Evolutionary conservation across 306 rosid genomes (phyloP), one percentile per base, ranked within the genome.

Genomic region (Cotoneaster glaucophyllus): DNA sequence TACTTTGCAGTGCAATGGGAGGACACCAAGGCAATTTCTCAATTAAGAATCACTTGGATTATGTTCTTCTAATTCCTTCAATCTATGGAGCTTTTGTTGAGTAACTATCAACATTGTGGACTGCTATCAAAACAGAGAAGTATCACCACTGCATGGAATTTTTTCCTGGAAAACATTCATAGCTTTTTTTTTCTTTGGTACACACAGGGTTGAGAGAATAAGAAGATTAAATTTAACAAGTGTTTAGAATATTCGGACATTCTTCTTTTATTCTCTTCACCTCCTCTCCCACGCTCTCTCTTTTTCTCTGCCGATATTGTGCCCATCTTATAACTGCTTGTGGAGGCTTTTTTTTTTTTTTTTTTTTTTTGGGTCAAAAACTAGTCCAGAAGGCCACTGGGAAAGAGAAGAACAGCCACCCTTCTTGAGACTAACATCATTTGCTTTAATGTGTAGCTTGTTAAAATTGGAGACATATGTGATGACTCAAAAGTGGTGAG

Each of bases 381-480:
- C 44, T 41, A 8, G 11, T 41, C 44, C 12, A 41, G 44, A 41
- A 41, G 44, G 44, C 12, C 44, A 41, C 3, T 41, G 44, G 44
- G 44, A 41, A 41, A 41, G 44, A 10, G 44, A 41, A 8, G 12
- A 41, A 41, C 44, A 41, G 9, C 44, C 12, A 41, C 12, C 44
- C 44, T 41, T 62, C 70, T 73, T 59, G 74, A 71, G 59, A 80
- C 63, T 77, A 32, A 79, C 75, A 64, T 64, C 61, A 10, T 41
- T 76, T 18, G 8, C 52, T 64, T 76, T 82, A 72, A 39, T 73
- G 41, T 74, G 83, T 88, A 94, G 97, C 81, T 80, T 81, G 96
- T 92, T 74, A 86, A 86, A 80, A 81, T 86, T 82, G 99, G 99
- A 72, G 97, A 95, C 71, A 88, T 90, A 77, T 95, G 87, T 74